A percentile compares a stretch with the other conserved stretches of the same genome.
These are phyloP conservation scores for peach (Prunus persica) DNA, from an alignment of 306 rosid species.

Conservation along the genomic window DNA sequence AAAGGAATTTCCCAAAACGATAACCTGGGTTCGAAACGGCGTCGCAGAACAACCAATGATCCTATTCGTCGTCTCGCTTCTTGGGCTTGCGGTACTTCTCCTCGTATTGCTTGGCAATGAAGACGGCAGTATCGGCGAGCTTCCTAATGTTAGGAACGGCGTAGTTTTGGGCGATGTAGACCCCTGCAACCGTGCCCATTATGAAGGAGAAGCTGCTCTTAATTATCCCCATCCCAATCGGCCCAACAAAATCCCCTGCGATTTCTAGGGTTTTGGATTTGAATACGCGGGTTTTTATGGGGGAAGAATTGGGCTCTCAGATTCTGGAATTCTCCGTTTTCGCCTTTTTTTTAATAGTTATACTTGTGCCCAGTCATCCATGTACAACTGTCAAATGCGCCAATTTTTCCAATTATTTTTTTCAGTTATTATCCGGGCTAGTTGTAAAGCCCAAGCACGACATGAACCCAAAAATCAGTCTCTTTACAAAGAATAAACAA, in stretches of 20 bases:
- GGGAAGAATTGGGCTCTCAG: neutral
- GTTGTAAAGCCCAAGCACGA: too few species aligned
- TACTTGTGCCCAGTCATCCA: neutral
- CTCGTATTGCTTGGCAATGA: slow-evolving; percentile 47
- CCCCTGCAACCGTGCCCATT: slow-evolving; percentile 51
- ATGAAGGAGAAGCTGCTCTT: slow-evolving; percentile 71
- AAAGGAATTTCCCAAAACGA: slow-evolving; percentile 2
- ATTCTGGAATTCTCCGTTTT: neutral
- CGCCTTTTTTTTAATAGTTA: neutral
- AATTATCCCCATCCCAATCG: slow-evolving; percentile 63
- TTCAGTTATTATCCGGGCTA: neutral
- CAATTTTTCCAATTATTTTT: neutral
- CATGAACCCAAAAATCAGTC: too few species aligned
- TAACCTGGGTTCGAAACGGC: slow-evolving; percentile 25
- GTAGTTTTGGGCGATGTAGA: slow-evolving; percentile 75
- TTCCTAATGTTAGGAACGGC: slow-evolving; percentile 66
- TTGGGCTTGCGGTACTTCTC: slow-evolving; percentile 59
- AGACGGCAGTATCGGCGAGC: slow-evolving; percentile 39
- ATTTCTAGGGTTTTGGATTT: slow-evolving; percentile 16
- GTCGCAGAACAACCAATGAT: neutral
- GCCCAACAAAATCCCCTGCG: neutral
- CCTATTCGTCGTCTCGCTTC: slow-evolving; percentile 38
- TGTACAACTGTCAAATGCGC: neutral
- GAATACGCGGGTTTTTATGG: neutral
- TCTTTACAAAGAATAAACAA: too few species aligned